Percentiles rank a stretch among this genome's conserved stretches.
Conservation (phyloP, 495 filamentous ascomycete genomes). For the Penicillium egyptiacum region DNA sequence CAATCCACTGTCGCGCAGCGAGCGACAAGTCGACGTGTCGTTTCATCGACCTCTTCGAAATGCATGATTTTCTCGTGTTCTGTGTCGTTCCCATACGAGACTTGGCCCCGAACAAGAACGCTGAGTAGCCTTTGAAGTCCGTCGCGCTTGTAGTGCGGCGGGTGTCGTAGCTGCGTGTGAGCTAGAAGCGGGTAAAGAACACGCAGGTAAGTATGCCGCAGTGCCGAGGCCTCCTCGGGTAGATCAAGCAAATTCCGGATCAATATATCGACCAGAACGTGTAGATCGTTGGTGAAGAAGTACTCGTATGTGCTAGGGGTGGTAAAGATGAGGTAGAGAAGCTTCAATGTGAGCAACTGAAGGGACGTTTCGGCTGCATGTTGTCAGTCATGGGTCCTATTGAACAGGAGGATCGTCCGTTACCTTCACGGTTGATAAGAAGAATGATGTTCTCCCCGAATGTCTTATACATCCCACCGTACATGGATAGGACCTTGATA, state of each 20-base stretch:
- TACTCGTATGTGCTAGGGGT: constrained; percentile 91
- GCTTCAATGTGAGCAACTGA: constrained; percentile 91
- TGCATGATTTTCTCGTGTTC: constrained; percentile 60
- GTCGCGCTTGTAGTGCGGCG: constrained; percentile 89
- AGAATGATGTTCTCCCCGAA: constrained; percentile 98
- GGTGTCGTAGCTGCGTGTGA: constrained; percentile 82
- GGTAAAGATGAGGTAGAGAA: constrained; percentile 92
- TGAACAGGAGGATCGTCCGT: constrained; percentile 1
- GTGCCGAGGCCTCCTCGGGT: constrained; percentile 71
- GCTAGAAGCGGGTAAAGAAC: constrained; percentile 88
- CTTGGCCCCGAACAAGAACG: constrained; percentile 55
- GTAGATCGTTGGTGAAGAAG: constrained; percentile 96
- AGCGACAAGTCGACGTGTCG: constrained; percentile 77
- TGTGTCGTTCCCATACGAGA: constrained; percentile 33
- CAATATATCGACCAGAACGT: constrained; percentile 91
- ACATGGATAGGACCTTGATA: constrained; percentile 78
- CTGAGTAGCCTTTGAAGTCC: constrained; percentile 74
- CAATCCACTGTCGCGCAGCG: constrained; percentile 83
- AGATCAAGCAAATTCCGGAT: constrained; percentile 94
- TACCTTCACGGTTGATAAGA: constrained; percentile 90
- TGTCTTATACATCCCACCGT: constrained; percentile 81
- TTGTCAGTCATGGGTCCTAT: constrained; percentile 23
- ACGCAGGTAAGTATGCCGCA: constrained; percentile 96
- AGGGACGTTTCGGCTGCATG: constrained; percentile 72
- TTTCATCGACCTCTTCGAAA: constrained; percentile 88